A percentile compares a stretch with the other conserved stretches of the same genome.
phyloP scores from a whole-genome alignment of 2,329 filamentous ascomycete genomes.

The Tolypocladium ophioglossoides region DNA sequence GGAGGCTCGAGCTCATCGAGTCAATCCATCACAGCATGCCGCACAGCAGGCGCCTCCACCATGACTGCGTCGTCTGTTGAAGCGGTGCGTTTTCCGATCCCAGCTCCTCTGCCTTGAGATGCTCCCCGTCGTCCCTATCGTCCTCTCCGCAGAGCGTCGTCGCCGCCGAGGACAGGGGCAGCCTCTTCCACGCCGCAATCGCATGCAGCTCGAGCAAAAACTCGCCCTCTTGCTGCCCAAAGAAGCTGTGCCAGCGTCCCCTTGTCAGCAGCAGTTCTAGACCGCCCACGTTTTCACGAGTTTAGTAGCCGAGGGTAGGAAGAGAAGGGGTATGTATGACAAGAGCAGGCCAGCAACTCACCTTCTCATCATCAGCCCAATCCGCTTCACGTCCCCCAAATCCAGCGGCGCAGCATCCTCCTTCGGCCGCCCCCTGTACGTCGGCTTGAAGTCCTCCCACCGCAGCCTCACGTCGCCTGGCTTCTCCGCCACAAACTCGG shows the following conservation, averaged over 20 bases:
- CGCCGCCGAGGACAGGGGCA: background rate
- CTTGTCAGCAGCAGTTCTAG: background rate
- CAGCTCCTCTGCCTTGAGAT: constrained; percentile 1
- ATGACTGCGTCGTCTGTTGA: constrained; percentile 4
- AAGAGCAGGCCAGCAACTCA: too few species aligned
- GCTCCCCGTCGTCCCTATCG: constrained; percentile 13
- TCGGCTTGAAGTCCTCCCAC: constrained; percentile 58
- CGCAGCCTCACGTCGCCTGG: constrained; percentile 39
- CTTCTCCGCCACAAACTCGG: constrained; percentile 42
- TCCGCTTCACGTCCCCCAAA: constrained; percentile 47
- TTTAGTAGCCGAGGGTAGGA: too few species aligned
- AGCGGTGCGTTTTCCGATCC: background rate
- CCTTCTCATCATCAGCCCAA: constrained; percentile 78
- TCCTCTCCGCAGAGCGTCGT: constrained; percentile 3
- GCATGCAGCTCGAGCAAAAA: constrained; percentile 33
- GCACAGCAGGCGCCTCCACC: constrained; percentile 17
- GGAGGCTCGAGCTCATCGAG: background rate
- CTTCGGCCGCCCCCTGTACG: constrained; percentile 59
- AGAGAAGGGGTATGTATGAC: too few species aligned
- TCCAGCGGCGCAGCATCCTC: constrained; percentile 50
- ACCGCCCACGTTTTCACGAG: too few species aligned
- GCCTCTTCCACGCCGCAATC: constrained; percentile 15
- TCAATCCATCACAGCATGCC: constrained; percentile 9
- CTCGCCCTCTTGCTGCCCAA: constrained; percentile 59
- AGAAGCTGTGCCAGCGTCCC: constrained; percentile 46